A percentile compares a stretch with the other conserved stretches of the same genome.
These are phyloP conservation scores for Fusarium lyarnte DNA, from an alignment of 2,329 filamentous ascomycete species.

Conservation along the genomic window DNA sequence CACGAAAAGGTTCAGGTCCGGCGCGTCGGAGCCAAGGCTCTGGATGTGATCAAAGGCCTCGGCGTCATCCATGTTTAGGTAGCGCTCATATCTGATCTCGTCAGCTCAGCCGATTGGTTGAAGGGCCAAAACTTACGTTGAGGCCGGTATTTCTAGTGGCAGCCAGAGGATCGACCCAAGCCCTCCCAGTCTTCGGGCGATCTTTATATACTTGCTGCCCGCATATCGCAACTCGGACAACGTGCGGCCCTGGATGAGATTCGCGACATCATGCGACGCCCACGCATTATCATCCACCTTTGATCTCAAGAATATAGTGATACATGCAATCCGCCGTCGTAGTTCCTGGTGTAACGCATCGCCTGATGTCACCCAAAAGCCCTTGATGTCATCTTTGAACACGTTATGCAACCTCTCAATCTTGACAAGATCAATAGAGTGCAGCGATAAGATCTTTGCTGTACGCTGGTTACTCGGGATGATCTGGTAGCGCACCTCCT, in stretches of 20 bases:
- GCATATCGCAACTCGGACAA: constrained; percentile 45
- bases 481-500: constrained; percentile 46
- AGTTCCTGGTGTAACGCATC: constrained; percentile 38
- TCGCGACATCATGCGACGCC: constrained; percentile 34
- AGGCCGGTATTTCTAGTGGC: constrained; percentile 45
- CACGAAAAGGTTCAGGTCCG: constrained; percentile 33
- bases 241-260: constrained; percentile 35
- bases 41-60: constrained; percentile 44
- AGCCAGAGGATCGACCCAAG: constrained; percentile 48
- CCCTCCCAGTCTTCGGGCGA: constrained; percentile 43
- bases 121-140: constrained; percentile 42
- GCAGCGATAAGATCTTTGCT: constrained; percentile 42
- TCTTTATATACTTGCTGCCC: constrained; percentile 49
- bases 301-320: constrained; percentile 45
- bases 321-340: constrained; percentile 43
- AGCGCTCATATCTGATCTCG: constrained; percentile 44
- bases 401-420: constrained; percentile 24
- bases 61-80: constrained; percentile 48
- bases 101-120: not conserved
- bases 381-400: constrained; percentile 21
- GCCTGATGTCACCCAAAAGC: constrained; percentile 38
- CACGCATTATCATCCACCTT: constrained; percentile 36
- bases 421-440: constrained; percentile 18
- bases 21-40: constrained; percentile 23
- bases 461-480: constrained; percentile 46